These are phyloP conservation scores for Neofusicoccum ribis DNA, from an alignment of 2,329 filamentous ascomycete genomes.

Conservation along the genomic window DNA sequence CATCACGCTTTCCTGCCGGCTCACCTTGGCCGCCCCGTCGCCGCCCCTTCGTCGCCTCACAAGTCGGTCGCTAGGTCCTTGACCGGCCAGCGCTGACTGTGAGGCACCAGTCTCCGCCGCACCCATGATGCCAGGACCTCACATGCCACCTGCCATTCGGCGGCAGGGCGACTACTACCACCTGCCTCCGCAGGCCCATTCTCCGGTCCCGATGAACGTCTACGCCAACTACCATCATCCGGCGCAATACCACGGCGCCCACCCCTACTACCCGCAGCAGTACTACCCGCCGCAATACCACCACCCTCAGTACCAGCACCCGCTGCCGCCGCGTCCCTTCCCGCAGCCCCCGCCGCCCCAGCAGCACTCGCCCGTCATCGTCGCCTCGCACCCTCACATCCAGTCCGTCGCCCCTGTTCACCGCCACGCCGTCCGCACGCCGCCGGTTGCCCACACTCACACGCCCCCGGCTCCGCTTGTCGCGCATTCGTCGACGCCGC, in stretches of 20 bases:
- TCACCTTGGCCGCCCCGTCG: constrained; percentile 12
- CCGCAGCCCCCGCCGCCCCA: constrained; percentile 27
- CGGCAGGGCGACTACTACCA: constrained; percentile 43
- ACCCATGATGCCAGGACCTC: constrained; percentile 73
- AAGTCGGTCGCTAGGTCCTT: constrained; percentile 39
- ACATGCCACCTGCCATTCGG: constrained; percentile 41
- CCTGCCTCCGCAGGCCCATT: constrained; percentile 37
- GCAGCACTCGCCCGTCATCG: constrained; percentile 46
- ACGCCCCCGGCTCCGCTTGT: constrained; percentile 26
- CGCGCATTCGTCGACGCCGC: constrained; percentile 20
- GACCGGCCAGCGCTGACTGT: constrained; percentile 38
- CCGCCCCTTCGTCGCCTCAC: constrained; percentile 36
- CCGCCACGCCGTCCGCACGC: constrained; percentile 38
- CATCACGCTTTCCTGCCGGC: constrained; percentile 1
- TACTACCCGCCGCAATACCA: constrained; percentile 35
- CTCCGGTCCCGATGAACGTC: constrained; percentile 39
- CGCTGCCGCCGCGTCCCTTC: constrained; percentile 38
- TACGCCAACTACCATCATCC: constrained; percentile 38
- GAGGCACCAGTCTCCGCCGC: constrained; percentile 52
- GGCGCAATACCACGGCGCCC: constrained; percentile 27
- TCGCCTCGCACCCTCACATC: constrained; percentile 47
- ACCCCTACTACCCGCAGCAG: constrained; percentile 41
- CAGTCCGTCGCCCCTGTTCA: constrained; percentile 51
- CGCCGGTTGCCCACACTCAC: constrained; percentile 34
- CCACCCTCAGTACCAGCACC: constrained; percentile 42